Base-by-base conservation (phyloP, 257 asterid genomes). In the Petunia secreta region DNA sequence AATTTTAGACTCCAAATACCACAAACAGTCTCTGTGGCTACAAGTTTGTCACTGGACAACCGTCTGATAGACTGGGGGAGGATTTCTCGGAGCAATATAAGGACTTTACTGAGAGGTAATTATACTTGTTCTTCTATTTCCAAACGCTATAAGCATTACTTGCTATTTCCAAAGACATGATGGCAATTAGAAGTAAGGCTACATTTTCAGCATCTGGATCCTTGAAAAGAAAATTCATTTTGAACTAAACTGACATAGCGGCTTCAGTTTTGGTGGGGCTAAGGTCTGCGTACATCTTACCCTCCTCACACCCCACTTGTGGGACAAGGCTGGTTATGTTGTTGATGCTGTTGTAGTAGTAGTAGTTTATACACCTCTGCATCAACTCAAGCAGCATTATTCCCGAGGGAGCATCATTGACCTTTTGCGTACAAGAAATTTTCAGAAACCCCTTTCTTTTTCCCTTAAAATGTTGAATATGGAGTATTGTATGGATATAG, bases 51-150 rank as follows among this genome's bases (percentile, higher is more conserved):
- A 92, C 99, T 43, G 98, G 99, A 5, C 99, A 95, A 80, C 98
- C 99, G 80, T 95, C 99, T 73, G 99, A 95, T 81, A 89, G 99
- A 88, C 94, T 95, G 78, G 99, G 99, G 76, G 99, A 95, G 90
- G 97, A 95, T 82, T 95, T 95, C 81, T 87, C 98, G 34, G 98
- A 90, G 85, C 95, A 87, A 82, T 86, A 79, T 84, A 93, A 89
- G 85, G 98, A 93, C 84, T 93, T 93, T 57, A 87, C 91, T 39
- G 98, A 95, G 88, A 93, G 99, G 97, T 92, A 82, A 41, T 80
- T 73, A 68, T 67, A 34, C 75, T 37, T 36, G 9, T 55, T 71
- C 60, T 71, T 71, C 60, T 71, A 13, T 71, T 71, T 44, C 60
- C 2, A 3, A 25, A 15, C 59, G 14, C 0, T 34, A 48, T 36